Evolutionary conservation across 164 flowering plant species (phyloP), one percentile per base, ranked within the genome.

Genomic region (Vitis amurensis): DNA sequence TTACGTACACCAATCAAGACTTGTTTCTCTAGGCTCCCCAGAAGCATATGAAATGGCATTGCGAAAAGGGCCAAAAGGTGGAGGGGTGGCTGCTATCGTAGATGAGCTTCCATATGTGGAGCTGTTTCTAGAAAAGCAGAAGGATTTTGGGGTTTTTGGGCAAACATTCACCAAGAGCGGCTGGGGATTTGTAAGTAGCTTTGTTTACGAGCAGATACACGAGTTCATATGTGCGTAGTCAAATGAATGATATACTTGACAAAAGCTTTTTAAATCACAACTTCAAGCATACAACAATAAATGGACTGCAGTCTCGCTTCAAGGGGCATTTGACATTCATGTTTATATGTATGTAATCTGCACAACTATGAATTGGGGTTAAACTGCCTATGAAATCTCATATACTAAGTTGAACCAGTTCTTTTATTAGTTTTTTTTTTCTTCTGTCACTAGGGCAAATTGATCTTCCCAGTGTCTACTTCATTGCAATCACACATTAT

Each of bases 161-260:
- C 81, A 84, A 69, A 49, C 80, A 71, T 89, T 92, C 77, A 89
- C 93, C 56, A 87, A 74, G 75, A 79, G 85, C 23, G 93, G 95
- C 52, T 92, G 97, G 97, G 97, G 97, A 74, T 90, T 92, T 78
- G 97, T 92, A 78, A 92, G 97, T 89, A 68, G 44, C 48, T 55
- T 59, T 49, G 12, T 59, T 11, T 27, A 9, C 57, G 11, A 56
- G 49, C 17, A 59, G 10, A 67, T 59, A 59, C 37, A 10, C 8
- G 19, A 19, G 3, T n/a, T 16, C 59, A 7, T 4, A 6, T 59
- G 29, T 59, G 29, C 37, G 27, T 19, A 27, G 44, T 37, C 7
- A 6, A 31, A 57, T 57, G 10, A 2, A 17, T 57, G 7, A 57
- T 57, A 8, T 57, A 16, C 15, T 57, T 11, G 27, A 23, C 2